A percentile compares a stretch with the other conserved stretches of the same genome.
Conservation (phyloP, 805 yeast species). For the Nakazawaea populi region DNA sequence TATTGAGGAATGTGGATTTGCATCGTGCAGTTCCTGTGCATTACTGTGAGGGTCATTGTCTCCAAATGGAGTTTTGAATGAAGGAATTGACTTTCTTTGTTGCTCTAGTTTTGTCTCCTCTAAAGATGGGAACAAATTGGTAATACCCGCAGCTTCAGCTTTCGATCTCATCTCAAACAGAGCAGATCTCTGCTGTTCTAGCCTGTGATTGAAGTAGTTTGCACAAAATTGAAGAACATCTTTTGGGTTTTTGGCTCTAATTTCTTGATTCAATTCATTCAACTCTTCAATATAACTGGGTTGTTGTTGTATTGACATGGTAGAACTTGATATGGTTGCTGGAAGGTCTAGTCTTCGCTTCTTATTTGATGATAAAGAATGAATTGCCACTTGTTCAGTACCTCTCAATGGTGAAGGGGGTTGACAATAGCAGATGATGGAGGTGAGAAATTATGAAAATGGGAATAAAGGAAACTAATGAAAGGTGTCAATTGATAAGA, state of each 20-base stretch:
- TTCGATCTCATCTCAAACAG: constrained; percentile 44
- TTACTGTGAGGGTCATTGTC: constrained; percentile 57
- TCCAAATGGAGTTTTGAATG: constrained; percentile 56
- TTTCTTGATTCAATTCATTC: constrained; percentile 55
- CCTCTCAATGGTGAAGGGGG: too few relatives aligned
- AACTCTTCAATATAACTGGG: constrained; percentile 36
- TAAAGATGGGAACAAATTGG: constrained; percentile 23
- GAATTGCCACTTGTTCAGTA: too few relatives aligned
- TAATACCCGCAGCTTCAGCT: constrained; percentile 44
- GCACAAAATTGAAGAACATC: constrained; percentile 75
- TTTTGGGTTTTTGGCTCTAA: constrained; percentile 48
- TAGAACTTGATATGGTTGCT: neutral
- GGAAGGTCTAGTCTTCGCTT: neutral
- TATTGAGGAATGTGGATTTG: neutral
- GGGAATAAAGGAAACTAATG: neutral
- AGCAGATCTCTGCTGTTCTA: constrained; percentile 52
- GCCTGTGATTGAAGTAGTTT: constrained; percentile 57
- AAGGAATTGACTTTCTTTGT: constrained; percentile 14
- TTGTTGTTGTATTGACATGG: constrained; percentile 6
- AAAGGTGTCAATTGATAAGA: neutral
- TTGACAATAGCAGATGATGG: too few relatives aligned
- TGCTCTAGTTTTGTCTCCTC: constrained; percentile 16
- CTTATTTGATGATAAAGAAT: neutral
- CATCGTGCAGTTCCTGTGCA: constrained; percentile 18
- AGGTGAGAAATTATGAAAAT: too few relatives aligned